Conservation (phyloP, 169 alveolate genomes). For the Plasmodium cynomolgi region DNA sequence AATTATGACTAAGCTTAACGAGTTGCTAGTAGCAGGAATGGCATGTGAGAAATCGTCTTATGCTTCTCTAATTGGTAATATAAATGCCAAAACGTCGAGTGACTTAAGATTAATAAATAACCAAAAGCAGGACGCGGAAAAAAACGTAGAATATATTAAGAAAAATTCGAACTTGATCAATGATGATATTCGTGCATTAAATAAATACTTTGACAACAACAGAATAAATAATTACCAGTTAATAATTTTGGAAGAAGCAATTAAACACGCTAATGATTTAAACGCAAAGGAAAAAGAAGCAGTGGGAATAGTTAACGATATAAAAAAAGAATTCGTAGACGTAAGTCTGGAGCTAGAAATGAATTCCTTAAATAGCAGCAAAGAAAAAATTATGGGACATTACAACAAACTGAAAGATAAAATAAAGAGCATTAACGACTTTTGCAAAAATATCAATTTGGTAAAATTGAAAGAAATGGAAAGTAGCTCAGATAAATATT, state of each 20-base stretch:
- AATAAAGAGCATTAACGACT: neutral
- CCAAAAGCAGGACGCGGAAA: neutral
- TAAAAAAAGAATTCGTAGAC: neutral
- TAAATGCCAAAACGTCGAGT: neutral
- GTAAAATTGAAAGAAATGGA: conserved; percentile 27
- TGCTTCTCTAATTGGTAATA: conserved; percentile 11
- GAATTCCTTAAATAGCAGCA: conserved; percentile 1
- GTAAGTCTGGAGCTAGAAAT: neutral
- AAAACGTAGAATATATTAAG: neutral
- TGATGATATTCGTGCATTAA: conserved; percentile 5
- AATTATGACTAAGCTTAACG: neutral
- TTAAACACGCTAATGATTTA: conserved; percentile 6
- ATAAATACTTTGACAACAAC: neutral
- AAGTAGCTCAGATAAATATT: neutral
- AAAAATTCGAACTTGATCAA: neutral
- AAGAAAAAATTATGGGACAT: neutral
- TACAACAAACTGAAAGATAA: neutral
- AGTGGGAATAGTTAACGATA: neutral
- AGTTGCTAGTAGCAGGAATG: neutral
- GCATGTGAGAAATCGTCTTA: conserved; percentile 15
- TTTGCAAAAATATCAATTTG: neutral
- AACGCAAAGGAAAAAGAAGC: neutral
- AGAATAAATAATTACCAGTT: neutral
- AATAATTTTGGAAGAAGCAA: neutral
- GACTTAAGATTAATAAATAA: neutral